A percentile compares a stretch with the other conserved stretches of the same genome.
Conservation (phyloP, 495 filamentous ascomycete genomes). For the Penicillium desertorum region DNA sequence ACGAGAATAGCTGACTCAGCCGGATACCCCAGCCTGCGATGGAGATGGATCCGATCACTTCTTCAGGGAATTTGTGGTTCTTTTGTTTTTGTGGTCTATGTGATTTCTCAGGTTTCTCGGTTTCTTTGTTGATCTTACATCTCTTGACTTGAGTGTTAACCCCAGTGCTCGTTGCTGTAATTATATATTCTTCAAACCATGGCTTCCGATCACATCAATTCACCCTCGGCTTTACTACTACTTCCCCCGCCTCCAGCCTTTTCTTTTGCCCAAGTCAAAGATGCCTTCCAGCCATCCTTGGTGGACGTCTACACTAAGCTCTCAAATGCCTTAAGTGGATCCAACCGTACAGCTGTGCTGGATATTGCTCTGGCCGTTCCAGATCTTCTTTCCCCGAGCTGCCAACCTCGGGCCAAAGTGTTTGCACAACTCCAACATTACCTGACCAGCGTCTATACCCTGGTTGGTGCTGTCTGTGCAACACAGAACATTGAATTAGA, state of each 20-base stretch:
- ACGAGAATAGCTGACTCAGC: constrained; percentile 9
- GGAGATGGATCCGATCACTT: constrained; percentile 1
- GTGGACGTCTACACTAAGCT: constrained; percentile 35
- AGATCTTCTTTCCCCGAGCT: constrained; percentile 36
- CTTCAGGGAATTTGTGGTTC: constrained; percentile 4
- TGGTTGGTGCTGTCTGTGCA: constrained; percentile 67
- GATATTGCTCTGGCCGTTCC: constrained; percentile 50
- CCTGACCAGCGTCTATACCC: constrained; percentile 73
- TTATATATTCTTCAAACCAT: constrained; percentile 20
- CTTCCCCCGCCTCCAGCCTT: constrained; percentile 49
- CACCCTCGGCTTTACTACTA: constrained; percentile 43
- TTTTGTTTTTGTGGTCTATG: neutral
- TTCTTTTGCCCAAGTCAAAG: constrained; percentile 39
- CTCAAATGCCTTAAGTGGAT: constrained; percentile 27
- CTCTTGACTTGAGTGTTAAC: neutral
- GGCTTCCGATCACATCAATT: constrained; percentile 25
- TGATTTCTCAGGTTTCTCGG: neutral
- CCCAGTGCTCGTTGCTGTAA: neutral
- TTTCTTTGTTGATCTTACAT: neutral
- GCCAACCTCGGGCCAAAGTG: constrained; percentile 51
- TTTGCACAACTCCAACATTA: constrained; percentile 66
- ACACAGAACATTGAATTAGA: constrained; percentile 61
- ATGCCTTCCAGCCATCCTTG: constrained; percentile 43
- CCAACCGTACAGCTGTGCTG: constrained; percentile 34
- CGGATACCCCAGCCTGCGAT: constrained; percentile 4